Evolutionary conservation across 257 asterid species (phyloP), one percentile per base, ranked within the genome.

Genomic region (Nicotiana undulata): DNA sequence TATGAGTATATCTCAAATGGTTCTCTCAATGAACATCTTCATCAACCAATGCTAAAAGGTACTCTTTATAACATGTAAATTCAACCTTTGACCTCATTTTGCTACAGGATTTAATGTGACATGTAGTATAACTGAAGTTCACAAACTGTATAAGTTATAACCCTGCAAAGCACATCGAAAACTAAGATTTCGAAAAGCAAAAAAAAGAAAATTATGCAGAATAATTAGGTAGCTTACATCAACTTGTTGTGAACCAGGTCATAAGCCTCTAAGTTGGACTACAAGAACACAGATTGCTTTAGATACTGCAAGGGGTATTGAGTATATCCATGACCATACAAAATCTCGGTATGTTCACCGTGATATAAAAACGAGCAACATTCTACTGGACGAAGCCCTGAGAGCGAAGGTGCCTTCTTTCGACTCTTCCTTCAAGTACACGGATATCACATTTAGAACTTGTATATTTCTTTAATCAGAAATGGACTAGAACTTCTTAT

Each of bases 281-380:
- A 93, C 97, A 81, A 91, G 98, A 86, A 86, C 90, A 60, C 97
- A 94, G 80, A 75, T 94, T 80, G 95, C 97, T 55, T 79, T 90
- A 53, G 95, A 94, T 86, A 88, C 95, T 77, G 97, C 97, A 40
- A 89, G 90, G 82, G 98, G 97, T 3, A 90, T 94, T 24, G 98
- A 94, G 28, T 94, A 94, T 87, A 94, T 94, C 76, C 98, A 94
- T 44, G 98, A 94, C 79, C 97, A 91, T 85, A 94, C 97, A 12
- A 92, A 92, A 83, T 76, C 94, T 22, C 88, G 86, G 63, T 94
- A 91, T 5, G 97, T 94, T 55, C 97, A 94, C 58, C 96, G 98
- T 49, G 97, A 94, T 81, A 94, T 94, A 80, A 94, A 94, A 84
- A 89, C 97, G 24, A 87, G 91, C 44, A 94, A 94, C 70, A 94